Conservation (phyloP, 352 stramenopile genomes). For the Globisporangium orthogonon region DNA sequence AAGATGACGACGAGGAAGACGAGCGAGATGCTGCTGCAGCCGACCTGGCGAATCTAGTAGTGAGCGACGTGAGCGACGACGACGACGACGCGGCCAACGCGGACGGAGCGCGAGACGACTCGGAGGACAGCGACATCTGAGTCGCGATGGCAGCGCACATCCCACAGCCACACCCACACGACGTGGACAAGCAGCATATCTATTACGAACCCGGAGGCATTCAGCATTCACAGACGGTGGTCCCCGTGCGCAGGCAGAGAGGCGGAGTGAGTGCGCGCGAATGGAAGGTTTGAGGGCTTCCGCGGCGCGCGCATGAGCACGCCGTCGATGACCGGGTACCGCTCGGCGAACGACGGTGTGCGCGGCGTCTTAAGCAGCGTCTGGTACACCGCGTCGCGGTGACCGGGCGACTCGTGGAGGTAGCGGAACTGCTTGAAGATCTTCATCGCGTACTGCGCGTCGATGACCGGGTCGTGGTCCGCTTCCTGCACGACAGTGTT, state of each 20-base stretch:
- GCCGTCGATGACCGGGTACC: slow-evolving; percentile 78
- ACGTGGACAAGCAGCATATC: slow-evolving; percentile 10
- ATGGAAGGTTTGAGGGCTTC: slow-evolving; percentile 44
- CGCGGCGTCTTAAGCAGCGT: slow-evolving; percentile 76
- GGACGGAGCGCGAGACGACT: slow-evolving; percentile 25
- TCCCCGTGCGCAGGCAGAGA: not conserved
- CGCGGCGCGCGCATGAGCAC: slow-evolving; percentile 69
- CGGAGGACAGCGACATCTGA: slow-evolving; percentile 61
- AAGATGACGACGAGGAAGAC: slow-evolving; percentile 18
- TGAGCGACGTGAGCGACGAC: slow-evolving; percentile 46
- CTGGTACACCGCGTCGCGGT: slow-evolving; percentile 76
- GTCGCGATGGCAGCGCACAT: not conserved
- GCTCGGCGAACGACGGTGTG: slow-evolving; percentile 77
- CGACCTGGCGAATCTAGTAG: slow-evolving; percentile 27
- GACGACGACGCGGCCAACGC: slow-evolving; percentile 22
- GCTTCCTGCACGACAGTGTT: slow-evolving; percentile 29
- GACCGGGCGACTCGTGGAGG: slow-evolving; percentile 67
- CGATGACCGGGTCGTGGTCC: slow-evolving; percentile 81
- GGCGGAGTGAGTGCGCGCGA: slow-evolving; percentile 13
- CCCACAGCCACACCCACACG: slow-evolving; percentile 7
- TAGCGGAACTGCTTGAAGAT: slow-evolving; percentile 83
- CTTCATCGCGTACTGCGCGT: slow-evolving; percentile 87
- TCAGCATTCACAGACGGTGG: slow-evolving; percentile 9
- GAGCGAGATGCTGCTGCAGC: slow-evolving; percentile 17
- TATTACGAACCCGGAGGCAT: slow-evolving; percentile 11